These are phyloP conservation scores for Guyanaporus albipodus DNA, from an alignment of 768 basidiomycete genomes.

Conservation along the genomic window DNA sequence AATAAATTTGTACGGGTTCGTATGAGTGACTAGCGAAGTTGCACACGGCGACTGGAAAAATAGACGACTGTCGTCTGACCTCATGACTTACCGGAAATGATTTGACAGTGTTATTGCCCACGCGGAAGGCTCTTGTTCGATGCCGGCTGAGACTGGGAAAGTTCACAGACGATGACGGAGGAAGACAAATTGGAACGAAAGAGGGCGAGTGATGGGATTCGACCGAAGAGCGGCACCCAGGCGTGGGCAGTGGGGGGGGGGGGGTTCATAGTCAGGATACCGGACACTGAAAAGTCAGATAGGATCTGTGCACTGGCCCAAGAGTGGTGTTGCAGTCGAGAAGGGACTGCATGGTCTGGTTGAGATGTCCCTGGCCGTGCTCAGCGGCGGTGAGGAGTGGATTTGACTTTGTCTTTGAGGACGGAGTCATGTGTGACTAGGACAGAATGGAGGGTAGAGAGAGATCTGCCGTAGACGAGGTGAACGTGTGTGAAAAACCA, in stretches of 20 bases:
- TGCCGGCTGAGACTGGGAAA: conserved; percentile 37
- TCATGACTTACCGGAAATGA: conserved; percentile 83
- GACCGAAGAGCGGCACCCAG: conserved; percentile 37
- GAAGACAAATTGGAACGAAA: conserved; percentile 45
- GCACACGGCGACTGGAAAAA: too few species aligned
- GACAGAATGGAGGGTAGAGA: conserved; percentile 58
- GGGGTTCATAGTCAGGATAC: conserved; percentile 69
- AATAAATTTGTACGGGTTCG: too few species aligned
- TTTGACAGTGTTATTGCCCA: conserved; percentile 35
- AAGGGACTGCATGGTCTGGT: conserved; percentile 85
- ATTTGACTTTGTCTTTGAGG: conserved; percentile 43
- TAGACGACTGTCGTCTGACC: too few species aligned
- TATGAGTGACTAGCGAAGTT: too few species aligned
- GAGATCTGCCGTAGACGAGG: conserved; percentile 66
- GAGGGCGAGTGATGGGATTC: conserved; percentile 41
- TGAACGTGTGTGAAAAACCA: conserved; percentile 81
- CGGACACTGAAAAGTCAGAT: conserved; percentile 89
- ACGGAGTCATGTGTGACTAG: conserved; percentile 39
- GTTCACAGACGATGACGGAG: conserved; percentile 32
- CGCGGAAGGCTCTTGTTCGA: conserved; percentile 29
- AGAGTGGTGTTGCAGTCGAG: conserved; percentile 85
- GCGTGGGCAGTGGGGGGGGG: conserved; percentile 22
- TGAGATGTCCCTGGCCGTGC: conserved; percentile 70
- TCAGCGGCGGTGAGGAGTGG: conserved; percentile 66
- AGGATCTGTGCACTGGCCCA: conserved; percentile 70